Conservation (phyloP, 2,329 filamentous ascomycete species). For the Chaetomium globosum region DNA sequence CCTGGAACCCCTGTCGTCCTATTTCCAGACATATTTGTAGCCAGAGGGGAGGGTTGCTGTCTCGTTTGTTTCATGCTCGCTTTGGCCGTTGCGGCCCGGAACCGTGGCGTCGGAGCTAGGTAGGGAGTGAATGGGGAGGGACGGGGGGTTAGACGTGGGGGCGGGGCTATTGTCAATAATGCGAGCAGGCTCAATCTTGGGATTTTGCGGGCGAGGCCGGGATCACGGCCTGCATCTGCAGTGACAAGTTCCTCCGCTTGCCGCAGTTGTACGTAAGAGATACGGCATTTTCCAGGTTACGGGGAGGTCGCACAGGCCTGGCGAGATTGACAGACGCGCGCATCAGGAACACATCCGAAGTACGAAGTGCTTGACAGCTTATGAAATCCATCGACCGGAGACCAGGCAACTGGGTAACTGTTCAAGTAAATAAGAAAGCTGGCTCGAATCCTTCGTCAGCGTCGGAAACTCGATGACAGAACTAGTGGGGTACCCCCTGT, state of each 20-base stretch:
- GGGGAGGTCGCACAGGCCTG: slow-evolving; percentile 6
- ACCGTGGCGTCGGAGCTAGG: slow-evolving; percentile 25
- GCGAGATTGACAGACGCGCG: neutral
- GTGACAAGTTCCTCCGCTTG: slow-evolving; percentile 6
- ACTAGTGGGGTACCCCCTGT: neutral
- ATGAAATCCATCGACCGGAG: neutral
- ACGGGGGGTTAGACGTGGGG: slow-evolving; percentile 16
- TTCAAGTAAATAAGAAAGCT: neutral
- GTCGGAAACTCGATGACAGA: neutral
- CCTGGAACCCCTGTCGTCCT: neutral
- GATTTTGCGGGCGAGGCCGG: slow-evolving; percentile 7
- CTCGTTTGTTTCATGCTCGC: slow-evolving; percentile 17
- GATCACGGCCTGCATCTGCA: slow-evolving; percentile 17
- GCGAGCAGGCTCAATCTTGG: neutral
- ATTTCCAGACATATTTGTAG: neutral
- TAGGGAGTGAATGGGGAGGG: neutral
- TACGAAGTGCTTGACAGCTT: neutral
- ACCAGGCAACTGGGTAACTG: too few relatives aligned
- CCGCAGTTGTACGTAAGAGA: slow-evolving; percentile 14
- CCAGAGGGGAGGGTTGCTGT: neutral
- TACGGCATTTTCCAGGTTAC: neutral
- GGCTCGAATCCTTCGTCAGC: neutral
- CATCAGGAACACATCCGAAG: neutral
- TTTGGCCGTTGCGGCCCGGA: slow-evolving; percentile 22
- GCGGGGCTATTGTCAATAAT: slow-evolving; percentile 19